phyloP scores from a whole-genome alignment of 768 basidiomycete species.

The Amyloporia xantha region DNA sequence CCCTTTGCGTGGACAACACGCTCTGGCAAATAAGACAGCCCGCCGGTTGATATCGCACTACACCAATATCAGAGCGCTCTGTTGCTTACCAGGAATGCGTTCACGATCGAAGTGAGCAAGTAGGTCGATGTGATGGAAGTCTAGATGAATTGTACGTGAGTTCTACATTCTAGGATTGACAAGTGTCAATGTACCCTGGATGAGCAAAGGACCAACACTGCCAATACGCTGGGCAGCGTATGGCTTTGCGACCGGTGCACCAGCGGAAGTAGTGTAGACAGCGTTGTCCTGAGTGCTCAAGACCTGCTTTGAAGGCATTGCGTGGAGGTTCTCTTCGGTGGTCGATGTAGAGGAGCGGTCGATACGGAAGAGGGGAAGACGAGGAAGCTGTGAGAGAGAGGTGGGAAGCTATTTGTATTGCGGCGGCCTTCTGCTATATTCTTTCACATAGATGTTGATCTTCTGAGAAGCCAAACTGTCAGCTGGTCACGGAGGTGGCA shows the following conservation, averaged over 20 bases:
- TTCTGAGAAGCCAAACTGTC: neutral
- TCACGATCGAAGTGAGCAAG: constrained; percentile 92
- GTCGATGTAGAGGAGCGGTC: neutral
- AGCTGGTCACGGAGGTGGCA: neutral
- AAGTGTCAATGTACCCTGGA: constrained; percentile 56
- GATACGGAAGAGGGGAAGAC: constrained; percentile 3
- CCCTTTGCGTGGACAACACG: constrained; percentile 93
- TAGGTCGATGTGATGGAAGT: constrained; percentile 85
- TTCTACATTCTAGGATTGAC: neutral
- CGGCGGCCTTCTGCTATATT: constrained; percentile 1
- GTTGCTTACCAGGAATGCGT: constrained; percentile 62
- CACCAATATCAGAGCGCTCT: neutral
- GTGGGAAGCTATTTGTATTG: constrained; percentile 5
- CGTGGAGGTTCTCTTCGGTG: constrained; percentile 3
- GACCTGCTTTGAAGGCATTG: constrained; percentile 63
- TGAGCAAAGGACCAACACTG: constrained; percentile 69
- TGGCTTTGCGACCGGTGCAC: constrained; percentile 68
- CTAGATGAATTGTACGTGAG: constrained; percentile 32
- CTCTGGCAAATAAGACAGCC: constrained; percentile 34
- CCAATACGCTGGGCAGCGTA: constrained; percentile 78
- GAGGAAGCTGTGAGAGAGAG: constrained; percentile 3
- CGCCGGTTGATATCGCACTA: neutral
- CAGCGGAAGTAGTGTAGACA: constrained; percentile 81
- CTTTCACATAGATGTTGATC: neutral
- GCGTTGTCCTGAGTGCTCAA: constrained; percentile 47